These are phyloP conservation scores for Tetrapyrgos nigripes DNA, from an alignment of 1,284 basidiomycete genomes.

Conservation along the genomic window DNA sequence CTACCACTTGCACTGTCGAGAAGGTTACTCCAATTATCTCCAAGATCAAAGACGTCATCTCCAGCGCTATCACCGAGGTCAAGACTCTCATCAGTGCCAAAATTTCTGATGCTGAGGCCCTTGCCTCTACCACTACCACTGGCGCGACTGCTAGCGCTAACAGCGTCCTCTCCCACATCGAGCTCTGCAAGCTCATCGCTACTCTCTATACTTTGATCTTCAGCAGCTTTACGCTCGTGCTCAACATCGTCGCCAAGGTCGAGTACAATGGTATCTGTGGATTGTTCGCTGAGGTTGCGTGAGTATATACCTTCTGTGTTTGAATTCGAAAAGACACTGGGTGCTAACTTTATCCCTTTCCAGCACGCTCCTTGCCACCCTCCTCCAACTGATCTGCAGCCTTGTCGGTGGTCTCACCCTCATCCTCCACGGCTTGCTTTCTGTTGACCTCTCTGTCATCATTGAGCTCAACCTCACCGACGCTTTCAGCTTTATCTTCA, in stretches of 20 bases:
- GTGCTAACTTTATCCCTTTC: neutral
- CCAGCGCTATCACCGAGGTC: slow-evolving; percentile 3
- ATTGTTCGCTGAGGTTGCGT: slow-evolving; percentile 4
- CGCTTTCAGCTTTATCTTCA: slow-evolving; percentile 6
- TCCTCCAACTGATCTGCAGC: slow-evolving; percentile 6
- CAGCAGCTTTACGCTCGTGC: slow-evolving; percentile 1
- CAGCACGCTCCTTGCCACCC: neutral
- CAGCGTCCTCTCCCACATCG: slow-evolving; percentile 5
- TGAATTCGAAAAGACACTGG: neutral
- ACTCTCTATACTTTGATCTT: slow-evolving; percentile 8
- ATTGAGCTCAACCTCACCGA: neutral
- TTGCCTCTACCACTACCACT: too few relatives aligned
- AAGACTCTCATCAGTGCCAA: neutral
- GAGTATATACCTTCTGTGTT: neutral
- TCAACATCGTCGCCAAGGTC: neutral
- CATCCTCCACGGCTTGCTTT: slow-evolving; percentile 3
- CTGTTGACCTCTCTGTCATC: slow-evolving; percentile 5
- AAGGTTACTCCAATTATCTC: slow-evolving; percentile 7
- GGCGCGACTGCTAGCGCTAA: too few relatives aligned
- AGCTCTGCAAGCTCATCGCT: slow-evolving; percentile 9
- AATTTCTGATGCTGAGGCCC: neutral
- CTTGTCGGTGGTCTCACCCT: neutral
- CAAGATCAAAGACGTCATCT: slow-evolving; percentile 4
- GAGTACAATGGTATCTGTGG: neutral
- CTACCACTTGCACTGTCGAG: slow-evolving; percentile 11